A percentile compares a stretch with the other conserved stretches of the same genome.
Conservation (phyloP, 148 eudicot genomes). For the Pouteria glomerata region DNA sequence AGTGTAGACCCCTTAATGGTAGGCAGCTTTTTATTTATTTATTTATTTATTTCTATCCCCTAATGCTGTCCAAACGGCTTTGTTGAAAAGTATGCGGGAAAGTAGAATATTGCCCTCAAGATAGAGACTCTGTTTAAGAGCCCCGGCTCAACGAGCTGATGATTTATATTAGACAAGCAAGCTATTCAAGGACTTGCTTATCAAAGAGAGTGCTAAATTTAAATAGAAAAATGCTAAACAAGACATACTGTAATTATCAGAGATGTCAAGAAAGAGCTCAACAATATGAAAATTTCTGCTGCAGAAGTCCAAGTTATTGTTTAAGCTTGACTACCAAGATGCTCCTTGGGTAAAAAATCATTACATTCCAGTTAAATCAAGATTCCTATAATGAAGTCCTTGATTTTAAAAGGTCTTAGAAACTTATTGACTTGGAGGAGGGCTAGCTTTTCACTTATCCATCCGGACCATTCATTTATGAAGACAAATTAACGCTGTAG, state of each 20-base stretch:
- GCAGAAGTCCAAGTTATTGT: constrained; percentile 2
- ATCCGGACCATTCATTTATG: too few relatives aligned
- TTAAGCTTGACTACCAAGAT: background rate
- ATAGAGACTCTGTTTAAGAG: too few relatives aligned
- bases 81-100: constrained; percentile 41
- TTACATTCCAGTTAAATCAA: too few relatives aligned
- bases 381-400: too few relatives aligned
- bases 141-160: background rate
- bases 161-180: background rate
- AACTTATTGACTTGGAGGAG: too few relatives aligned
- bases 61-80: constrained; percentile 58
- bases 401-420: too few relatives aligned
- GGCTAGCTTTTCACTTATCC: too few relatives aligned
- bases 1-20: constrained; percentile 53
- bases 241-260: background rate
- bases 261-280: background rate
- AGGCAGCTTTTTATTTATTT: constrained; percentile 50
- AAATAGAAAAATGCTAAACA: background rate
- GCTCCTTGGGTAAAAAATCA: too few relatives aligned
- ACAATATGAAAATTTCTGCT: background rate
- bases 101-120: constrained; percentile 58
- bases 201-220: background rate
- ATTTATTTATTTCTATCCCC: constrained; percentile 18
- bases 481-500: too few relatives aligned
- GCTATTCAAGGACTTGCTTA: background rate